A percentile compares a stretch with the other conserved stretches of the same genome.
Conservation (phyloP, 495 filamentous ascomycete species). For the Xylaria bambusicola region DNA sequence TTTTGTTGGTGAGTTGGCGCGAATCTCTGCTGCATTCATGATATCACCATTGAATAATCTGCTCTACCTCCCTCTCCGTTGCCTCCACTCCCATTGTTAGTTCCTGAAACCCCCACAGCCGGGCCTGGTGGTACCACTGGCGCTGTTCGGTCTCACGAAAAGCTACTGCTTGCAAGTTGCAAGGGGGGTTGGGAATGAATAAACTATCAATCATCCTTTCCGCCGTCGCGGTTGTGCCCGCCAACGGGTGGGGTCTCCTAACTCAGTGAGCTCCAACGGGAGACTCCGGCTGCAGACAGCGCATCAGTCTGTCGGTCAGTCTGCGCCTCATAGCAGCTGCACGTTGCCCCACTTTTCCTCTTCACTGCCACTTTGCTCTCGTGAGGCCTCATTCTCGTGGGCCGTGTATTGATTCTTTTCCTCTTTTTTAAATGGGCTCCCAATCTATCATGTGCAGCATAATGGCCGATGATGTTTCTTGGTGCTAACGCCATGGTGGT, state of each 20-base stretch:
- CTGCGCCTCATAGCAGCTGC: slow-evolving; percentile 55
- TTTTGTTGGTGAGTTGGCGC: slow-evolving; percentile 80
- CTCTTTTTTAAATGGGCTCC: slow-evolving; percentile 58
- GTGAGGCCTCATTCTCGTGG: slow-evolving; percentile 61
- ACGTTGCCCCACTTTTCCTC: slow-evolving; percentile 46
- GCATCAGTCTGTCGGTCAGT: slow-evolving; percentile 30
- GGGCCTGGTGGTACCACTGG: slow-evolving; percentile 20
- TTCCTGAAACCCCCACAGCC: no score
- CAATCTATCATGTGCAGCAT: no score
- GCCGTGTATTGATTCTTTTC: slow-evolving; percentile 24
- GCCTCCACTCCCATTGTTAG: no score
- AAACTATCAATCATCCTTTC: slow-evolving; percentile 17
- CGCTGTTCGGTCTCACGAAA: no score
- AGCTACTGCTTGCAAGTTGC: slow-evolving; percentile 25
- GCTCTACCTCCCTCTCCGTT: slow-evolving; percentile 21
- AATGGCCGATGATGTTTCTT: slow-evolving; percentile 7
- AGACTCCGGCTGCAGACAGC: slow-evolving; percentile 38
- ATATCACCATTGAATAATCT: slow-evolving; percentile 24
- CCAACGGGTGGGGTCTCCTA: slow-evolving; percentile 8
- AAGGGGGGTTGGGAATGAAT: slow-evolving; percentile 19
- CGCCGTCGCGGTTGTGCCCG: slow-evolving; percentile 12
- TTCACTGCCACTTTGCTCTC: slow-evolving; percentile 8
- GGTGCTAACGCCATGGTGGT: slow-evolving; percentile 34
- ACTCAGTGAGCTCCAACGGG: slow-evolving; percentile 17
- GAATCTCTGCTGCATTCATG: slow-evolving; percentile 22